These are phyloP conservation scores for Aspergillus viridinutans DNA, from an alignment of 2,329 filamentous ascomycete genomes.

Conservation along the genomic window DNA sequence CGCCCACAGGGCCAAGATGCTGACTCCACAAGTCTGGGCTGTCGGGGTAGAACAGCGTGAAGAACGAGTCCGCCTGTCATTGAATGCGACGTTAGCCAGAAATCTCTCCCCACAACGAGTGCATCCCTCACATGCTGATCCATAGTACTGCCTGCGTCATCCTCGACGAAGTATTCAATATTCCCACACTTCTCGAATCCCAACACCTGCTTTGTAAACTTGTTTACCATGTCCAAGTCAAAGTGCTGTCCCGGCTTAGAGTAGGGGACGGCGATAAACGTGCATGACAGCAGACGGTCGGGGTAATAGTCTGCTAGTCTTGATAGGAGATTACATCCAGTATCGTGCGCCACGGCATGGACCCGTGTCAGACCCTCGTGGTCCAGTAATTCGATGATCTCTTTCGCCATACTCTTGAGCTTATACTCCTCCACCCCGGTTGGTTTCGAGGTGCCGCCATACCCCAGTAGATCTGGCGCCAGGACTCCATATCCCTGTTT, in stretches of 20 bases:
- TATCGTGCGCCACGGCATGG: conserved; percentile 25
- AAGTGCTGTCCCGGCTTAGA: conserved; percentile 15
- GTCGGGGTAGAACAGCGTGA: conserved; percentile 21
- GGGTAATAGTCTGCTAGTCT: conserved; percentile 23
- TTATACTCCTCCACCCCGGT: conserved; percentile 23
- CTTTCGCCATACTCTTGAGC: conserved; percentile 27
- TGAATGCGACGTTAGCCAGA: background rate
- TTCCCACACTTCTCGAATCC: conserved; percentile 24
- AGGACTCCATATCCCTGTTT: conserved; percentile 41
- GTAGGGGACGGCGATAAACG: conserved; percentile 21
- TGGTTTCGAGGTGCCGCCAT: conserved; percentile 33
- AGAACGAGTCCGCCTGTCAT: conserved; percentile 19
- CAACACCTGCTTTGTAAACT: conserved; percentile 12
- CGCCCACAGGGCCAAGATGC: conserved; percentile 17
- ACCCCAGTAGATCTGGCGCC: conserved; percentile 42
- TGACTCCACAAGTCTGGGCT: conserved; percentile 16
- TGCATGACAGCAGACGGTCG: conserved; percentile 12
- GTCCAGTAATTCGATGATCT: conserved; percentile 34
- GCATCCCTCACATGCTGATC: conserved; percentile 19
- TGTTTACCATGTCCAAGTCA: conserved; percentile 19
- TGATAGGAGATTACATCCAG: conserved; percentile 21
- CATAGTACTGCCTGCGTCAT: conserved; percentile 12
- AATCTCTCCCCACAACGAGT: conserved; percentile 2
- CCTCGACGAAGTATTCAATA: conserved; percentile 16
- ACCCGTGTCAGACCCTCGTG: conserved; percentile 16